Conservation (phyloP, 805 yeast species). For the Tetrapisispora nanseiensis region DNA sequence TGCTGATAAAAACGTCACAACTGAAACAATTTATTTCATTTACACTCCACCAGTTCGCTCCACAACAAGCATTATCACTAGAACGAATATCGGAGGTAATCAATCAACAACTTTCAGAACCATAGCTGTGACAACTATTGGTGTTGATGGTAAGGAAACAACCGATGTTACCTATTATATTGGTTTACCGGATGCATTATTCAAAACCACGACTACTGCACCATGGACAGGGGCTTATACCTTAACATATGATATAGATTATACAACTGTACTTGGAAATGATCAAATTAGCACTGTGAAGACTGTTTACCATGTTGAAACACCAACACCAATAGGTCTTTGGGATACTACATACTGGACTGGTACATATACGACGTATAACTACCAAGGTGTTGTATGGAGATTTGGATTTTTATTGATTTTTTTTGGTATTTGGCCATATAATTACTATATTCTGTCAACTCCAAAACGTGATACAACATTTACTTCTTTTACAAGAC, state of each 20-base stretch:
- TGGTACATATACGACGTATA: not conserved
- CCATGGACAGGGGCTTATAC: constrained; percentile 1
- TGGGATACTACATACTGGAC: not conserved
- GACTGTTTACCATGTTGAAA: constrained; percentile 6
- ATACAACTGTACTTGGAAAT: not conserved
- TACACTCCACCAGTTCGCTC: constrained; percentile 6
- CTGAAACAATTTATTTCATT: constrained; percentile 8
- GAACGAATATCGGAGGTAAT: not conserved
- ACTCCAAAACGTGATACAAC: not conserved
- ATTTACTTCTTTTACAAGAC: not conserved
- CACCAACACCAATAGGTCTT: not conserved
- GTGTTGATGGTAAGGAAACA: not conserved
- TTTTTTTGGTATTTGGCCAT: not conserved
- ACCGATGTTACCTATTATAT: not conserved
- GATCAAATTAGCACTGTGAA: constrained; percentile 2
- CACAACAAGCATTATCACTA: not conserved
- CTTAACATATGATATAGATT: constrained; percentile 1
- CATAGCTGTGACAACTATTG: not conserved
- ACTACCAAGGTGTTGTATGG: not conserved
- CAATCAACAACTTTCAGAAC: not conserved
- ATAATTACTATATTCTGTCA: not conserved
- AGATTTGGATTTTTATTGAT: not conserved
- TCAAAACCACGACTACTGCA: not conserved
- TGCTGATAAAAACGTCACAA: constrained; percentile 6
- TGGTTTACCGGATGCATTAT: not conserved